phyloP scores from a whole-genome alignment of 179 eudicot species.

The Sideroxylon spinosum region DNA sequence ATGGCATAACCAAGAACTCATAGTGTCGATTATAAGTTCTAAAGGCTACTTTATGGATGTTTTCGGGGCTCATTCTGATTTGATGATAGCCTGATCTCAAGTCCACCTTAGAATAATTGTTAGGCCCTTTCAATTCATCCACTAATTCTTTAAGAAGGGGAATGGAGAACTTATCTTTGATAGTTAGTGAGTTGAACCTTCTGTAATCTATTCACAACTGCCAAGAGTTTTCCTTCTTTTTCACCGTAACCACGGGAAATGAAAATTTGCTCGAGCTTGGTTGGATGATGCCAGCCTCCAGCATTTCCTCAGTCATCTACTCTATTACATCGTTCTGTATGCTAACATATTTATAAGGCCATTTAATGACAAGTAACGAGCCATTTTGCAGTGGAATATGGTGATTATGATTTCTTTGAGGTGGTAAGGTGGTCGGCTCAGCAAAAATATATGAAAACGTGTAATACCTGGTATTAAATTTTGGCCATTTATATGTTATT shows the following conservation, averaged over 20 bases:
- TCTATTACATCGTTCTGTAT: neutral
- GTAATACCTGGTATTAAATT: too few species aligned
- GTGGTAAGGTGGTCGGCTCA: neutral
- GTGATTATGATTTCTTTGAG: neutral
- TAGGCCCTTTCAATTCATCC: neutral
- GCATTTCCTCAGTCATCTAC: neutral
- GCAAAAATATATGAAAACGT: too few species aligned
- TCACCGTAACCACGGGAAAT: neutral
- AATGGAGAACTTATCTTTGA: constrained; percentile 8
- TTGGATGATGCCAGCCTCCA: neutral
- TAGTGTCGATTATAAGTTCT: neutral
- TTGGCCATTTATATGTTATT: too few species aligned
- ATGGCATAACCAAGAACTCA: constrained; percentile 10
- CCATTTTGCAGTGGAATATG: neutral
- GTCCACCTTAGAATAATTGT: neutral
- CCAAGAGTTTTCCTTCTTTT: neutral
- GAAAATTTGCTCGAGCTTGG: neutral
- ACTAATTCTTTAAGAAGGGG: neutral
- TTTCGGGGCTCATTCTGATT: neutral
- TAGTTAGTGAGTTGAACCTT: neutral
- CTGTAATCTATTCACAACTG: neutral
- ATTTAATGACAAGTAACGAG: neutral
- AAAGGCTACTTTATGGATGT: neutral
- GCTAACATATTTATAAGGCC: neutral
- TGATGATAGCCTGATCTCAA: constrained; percentile 6